A percentile compares a stretch with the other conserved stretches of the same genome.
phyloP scores from a whole-genome alignment of 495 filamentous ascomycete genomes.

The Margaritispora aquatica region DNA sequence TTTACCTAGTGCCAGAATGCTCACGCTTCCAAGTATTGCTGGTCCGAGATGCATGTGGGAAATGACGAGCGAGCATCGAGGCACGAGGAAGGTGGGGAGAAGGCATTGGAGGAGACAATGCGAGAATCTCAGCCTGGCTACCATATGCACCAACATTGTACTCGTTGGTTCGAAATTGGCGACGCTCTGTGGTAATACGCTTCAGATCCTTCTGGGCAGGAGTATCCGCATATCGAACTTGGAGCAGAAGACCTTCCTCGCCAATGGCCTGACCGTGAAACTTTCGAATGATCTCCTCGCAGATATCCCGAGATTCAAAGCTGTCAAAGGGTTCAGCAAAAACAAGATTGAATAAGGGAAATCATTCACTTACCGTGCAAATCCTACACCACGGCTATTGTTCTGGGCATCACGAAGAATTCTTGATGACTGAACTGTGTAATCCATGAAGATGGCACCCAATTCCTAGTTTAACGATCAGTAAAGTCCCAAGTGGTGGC shows the following conservation, averaged over 20 bases:
- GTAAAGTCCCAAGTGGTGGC: background rate
- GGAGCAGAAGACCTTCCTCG: conserved; percentile 69
- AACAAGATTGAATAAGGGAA: background rate
- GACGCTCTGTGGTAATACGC: conserved; percentile 84
- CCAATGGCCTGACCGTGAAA: conserved; percentile 73
- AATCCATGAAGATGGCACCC: conserved; percentile 72
- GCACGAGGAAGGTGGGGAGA: conserved; percentile 20
- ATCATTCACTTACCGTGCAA: conserved; percentile 67
- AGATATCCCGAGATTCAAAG: conserved; percentile 82
- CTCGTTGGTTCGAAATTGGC: conserved; percentile 89
- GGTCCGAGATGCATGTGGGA: conserved; percentile 10
- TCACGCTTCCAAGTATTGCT: conserved; percentile 26
- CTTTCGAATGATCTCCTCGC: conserved; percentile 75
- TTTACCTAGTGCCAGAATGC: conserved; percentile 12
- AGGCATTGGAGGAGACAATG: conserved; percentile 33
- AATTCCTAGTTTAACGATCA: conserved; percentile 49
- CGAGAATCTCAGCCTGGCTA: conserved; percentile 39
- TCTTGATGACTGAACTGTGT: conserved; percentile 81
- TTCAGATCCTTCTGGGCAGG: conserved; percentile 94
- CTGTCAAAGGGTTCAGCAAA: conserved; percentile 34
- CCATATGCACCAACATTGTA: conserved; percentile 69
- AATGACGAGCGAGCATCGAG: conserved; percentile 17
- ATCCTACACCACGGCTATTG: conserved; percentile 92
- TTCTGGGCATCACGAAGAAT: conserved; percentile 86
- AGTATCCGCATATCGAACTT: conserved; percentile 95